Base-by-base conservation (phyloP, 805 yeast species). In the Kuraishia floccosa region DNA sequence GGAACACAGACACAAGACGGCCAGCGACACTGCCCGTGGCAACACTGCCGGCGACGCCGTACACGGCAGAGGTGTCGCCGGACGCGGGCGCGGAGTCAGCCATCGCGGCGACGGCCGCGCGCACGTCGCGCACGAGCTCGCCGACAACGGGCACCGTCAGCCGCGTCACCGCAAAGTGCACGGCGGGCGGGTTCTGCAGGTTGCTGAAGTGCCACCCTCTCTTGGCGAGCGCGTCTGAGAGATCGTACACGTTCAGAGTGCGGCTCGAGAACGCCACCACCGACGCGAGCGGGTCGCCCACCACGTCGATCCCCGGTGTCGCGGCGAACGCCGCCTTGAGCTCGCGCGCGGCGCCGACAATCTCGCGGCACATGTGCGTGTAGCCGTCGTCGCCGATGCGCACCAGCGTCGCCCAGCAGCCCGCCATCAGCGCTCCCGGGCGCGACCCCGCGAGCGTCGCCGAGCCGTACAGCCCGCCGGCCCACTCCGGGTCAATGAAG, bases 401-500 rank as follows among this genome's bases (percentile, higher is more conserved):
- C 27, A 89, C 57, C 67, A 89, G 58, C 0, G 96, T 86, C 1
- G 96, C 93, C 96, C 97, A 91, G 52, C 97, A 87, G 0, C 96
- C 97, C n/a, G 81, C 97, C 66, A 86, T 81, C 22, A 89, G 61
- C 0, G 97, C 96, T 29, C 98, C 98, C 0, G 97, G 97, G 40
- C 97, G 70, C 8, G 95, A 83, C 2, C 98, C 98, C 0, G 97
- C 96, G 30, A 91, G 59, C 0, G 97, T 91, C 2, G 97, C 96
- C 0, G 96, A 84, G 0, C 96, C 98, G 49, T 89, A 89, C 42
- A 89, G 62, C 0, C 98, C 98, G 20, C 98, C 98, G 4, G 76
- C 63, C 98, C 98, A 89, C 38, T 77, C 83, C 1, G 84, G 62
- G 31, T 75, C 66, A 19, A 87, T 68, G 52, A 77, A 91, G 54